phyloP scores from a whole-genome alignment of 805 yeast species.

The Saturnispora galanensis region DNA sequence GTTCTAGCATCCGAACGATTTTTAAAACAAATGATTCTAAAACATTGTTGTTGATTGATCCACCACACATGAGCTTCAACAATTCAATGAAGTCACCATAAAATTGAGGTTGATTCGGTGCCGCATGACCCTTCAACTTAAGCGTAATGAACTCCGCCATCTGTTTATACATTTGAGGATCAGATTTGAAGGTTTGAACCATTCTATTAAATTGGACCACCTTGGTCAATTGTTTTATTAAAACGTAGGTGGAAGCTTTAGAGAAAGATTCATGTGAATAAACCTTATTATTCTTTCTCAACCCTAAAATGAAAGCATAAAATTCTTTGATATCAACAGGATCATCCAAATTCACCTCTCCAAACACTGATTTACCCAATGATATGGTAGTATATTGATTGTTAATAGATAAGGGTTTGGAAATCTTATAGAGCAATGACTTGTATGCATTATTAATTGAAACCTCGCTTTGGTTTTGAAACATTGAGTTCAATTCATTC shows the following conservation, averaged over 20 bases:
- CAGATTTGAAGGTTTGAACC: slow-evolving; percentile 21
- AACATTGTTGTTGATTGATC: slow-evolving; percentile 38
- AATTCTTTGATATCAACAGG: slow-evolving; percentile 21
- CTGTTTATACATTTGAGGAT: slow-evolving; percentile 17
- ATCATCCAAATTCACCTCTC: slow-evolving; percentile 13
- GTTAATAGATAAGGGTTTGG: slow-evolving; percentile 16
- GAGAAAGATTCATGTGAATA: slow-evolving; percentile 19
- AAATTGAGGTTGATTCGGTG: slow-evolving; percentile 17
- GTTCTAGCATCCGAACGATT: slow-evolving; percentile 24
- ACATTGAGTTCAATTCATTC: slow-evolving; percentile 17
- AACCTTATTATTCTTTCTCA: slow-evolving; percentile 37
- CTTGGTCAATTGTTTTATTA: slow-evolving; percentile 33
- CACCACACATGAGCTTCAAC: slow-evolving; percentile 46
- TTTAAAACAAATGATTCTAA: slow-evolving; percentile 41
- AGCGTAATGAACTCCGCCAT: slow-evolving; percentile 20
- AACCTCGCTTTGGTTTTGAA: slow-evolving; percentile 15
- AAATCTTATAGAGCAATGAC: slow-evolving; percentile 14
- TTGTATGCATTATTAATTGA: slow-evolving; percentile 22
- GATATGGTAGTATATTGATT: slow-evolving; percentile 22
- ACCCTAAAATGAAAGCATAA: slow-evolving; percentile 39
- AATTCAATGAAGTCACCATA: slow-evolving; percentile 34
- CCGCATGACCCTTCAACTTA: slow-evolving; percentile 4
- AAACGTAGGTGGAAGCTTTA: slow-evolving; percentile 31
- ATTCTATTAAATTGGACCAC: slow-evolving; percentile 27
- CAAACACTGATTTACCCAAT: slow-evolving; percentile 21